Percentiles rank a stretch among this genome's conserved stretches.
Conservation (phyloP, 1,139 yeast genomes). For the Dujonia santamariae region DNA sequence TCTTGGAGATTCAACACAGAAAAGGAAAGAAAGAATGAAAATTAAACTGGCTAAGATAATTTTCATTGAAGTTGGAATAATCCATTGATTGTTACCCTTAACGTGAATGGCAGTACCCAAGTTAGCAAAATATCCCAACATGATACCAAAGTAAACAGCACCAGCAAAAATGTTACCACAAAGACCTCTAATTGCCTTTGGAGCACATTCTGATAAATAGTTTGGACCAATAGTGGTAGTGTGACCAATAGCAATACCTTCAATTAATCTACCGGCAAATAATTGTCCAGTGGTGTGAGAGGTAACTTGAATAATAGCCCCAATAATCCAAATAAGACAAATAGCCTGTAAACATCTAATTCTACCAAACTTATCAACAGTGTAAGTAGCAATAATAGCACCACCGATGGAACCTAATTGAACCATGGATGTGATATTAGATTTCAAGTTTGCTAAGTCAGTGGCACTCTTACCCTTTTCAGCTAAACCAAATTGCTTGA, state of each 20-base stretch:
- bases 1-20: slow-evolving; percentile 45
- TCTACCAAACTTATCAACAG: slow-evolving; percentile 56
- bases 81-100: slow-evolving; percentile 34
- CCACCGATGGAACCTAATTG: slow-evolving; percentile 62
- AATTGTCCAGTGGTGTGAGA: slow-evolving; percentile 44
- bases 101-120: slow-evolving; percentile 40
- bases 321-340: slow-evolving; percentile 43
- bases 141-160: slow-evolving; percentile 53
- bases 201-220: slow-evolving; percentile 52
- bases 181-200: slow-evolving; percentile 50
- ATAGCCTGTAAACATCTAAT: slow-evolving; percentile 48
- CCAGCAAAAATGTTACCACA: slow-evolving; percentile 52
- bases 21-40: slow-evolving; percentile 31
- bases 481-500: slow-evolving; percentile 41
- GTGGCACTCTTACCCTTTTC: slow-evolving; percentile 34
- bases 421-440: slow-evolving; percentile 62
- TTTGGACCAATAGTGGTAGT: slow-evolving; percentile 58
- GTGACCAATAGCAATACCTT: slow-evolving; percentile 56
- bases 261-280: slow-evolving; percentile 53
- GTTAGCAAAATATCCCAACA: slow-evolving; percentile 50
- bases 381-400: slow-evolving; percentile 44
- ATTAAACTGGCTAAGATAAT: slow-evolving; percentile 42
- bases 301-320: slow-evolving; percentile 48
- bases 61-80: slow-evolving; percentile 34
- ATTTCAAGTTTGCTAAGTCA: slow-evolving; percentile 44